These are phyloP conservation scores for Talaromyces sp. DNA, from an alignment of 2,329 filamentous ascomycete species.

Conservation along the genomic window DNA sequence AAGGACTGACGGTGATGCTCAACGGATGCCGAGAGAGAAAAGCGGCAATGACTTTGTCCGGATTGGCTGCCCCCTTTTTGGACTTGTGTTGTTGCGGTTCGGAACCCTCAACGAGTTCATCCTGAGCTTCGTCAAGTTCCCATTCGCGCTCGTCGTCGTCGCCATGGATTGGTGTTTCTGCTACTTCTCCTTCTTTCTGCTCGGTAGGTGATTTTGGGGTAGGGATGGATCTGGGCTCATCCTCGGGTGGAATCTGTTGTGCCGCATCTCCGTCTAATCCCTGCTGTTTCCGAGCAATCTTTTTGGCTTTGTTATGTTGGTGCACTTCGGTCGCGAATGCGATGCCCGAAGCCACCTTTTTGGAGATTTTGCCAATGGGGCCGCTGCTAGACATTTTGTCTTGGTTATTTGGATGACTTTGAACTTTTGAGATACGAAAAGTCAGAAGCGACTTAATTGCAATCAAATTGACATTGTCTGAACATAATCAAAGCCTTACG, in stretches of 20 bases:
- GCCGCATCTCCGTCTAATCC: not conserved
- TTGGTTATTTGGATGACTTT: not conserved
- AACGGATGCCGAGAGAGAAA: slow-evolving; percentile 17
- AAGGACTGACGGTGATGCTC: not conserved
- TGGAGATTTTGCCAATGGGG: not conserved
- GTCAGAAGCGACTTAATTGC: not conserved
- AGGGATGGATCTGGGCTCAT: not conserved
- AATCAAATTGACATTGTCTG: no score
- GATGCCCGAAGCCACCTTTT: slow-evolving; percentile 3
- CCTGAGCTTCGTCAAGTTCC: slow-evolving; percentile 18
- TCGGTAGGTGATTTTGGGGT: not conserved
- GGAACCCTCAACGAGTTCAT: slow-evolving; percentile 6
- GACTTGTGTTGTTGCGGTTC: slow-evolving; percentile 13
- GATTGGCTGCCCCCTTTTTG: slow-evolving; percentile 13
- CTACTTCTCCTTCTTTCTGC: not conserved
- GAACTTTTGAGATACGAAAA: not conserved
- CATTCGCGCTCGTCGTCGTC: slow-evolving; percentile 15
- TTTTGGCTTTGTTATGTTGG: slow-evolving; percentile 16
- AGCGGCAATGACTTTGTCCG: slow-evolving; percentile 17
- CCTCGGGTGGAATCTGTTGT: not conserved
- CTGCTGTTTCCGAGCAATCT: not conserved
- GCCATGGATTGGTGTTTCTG: not conserved
- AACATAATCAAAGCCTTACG: no score
- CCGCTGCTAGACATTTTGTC: not conserved
- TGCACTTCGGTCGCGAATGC: slow-evolving; percentile 15